Conservation (phyloP, 106 monocot species). For the Platanthera zijinensis region DNA sequence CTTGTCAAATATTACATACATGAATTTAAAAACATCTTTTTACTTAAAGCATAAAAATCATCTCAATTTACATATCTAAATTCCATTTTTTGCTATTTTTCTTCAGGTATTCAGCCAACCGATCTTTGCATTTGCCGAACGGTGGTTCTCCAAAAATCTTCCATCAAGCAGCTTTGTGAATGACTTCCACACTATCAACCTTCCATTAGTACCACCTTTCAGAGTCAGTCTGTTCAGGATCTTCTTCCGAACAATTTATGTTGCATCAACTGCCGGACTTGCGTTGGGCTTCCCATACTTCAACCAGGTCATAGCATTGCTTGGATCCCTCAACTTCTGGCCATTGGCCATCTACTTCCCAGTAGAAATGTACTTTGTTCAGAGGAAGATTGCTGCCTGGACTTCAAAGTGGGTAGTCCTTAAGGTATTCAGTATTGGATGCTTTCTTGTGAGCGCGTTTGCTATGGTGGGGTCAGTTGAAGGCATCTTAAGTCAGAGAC, state of each 20-base stretch:
- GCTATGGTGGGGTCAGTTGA: slow-evolving; percentile 62
- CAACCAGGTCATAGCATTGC: slow-evolving; percentile 65
- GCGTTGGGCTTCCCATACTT: slow-evolving; percentile 79
- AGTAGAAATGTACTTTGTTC: slow-evolving; percentile 77
- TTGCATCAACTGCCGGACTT: slow-evolving; percentile 41
- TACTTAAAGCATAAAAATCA: too few species aligned
- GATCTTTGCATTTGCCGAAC: slow-evolving; percentile 55
- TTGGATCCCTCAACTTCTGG: slow-evolving; percentile 76
- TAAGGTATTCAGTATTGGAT: slow-evolving; percentile 42
- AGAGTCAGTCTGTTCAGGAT: slow-evolving; percentile 39
- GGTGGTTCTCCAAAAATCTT: slow-evolving; percentile 28
- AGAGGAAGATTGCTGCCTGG: slow-evolving; percentile 55
- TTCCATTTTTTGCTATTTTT: background rate
- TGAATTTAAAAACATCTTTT: too few species aligned
- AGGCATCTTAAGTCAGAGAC: slow-evolving; percentile 51
- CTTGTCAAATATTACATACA: too few species aligned
- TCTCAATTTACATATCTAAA: background rate
- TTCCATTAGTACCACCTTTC: slow-evolving; percentile 26
- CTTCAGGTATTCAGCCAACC: slow-evolving; percentile 69
- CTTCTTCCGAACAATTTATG: slow-evolving; percentile 58
- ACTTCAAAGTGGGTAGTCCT: slow-evolving; percentile 47
- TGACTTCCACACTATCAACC: slow-evolving; percentile 24
- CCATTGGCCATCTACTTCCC: slow-evolving; percentile 78
- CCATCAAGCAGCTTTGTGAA: slow-evolving; percentile 41
- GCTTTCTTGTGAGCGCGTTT: slow-evolving; percentile 37